Conservation (phyloP, 495 filamentous ascomycete genomes). For the Xylaria sp. region DNA sequence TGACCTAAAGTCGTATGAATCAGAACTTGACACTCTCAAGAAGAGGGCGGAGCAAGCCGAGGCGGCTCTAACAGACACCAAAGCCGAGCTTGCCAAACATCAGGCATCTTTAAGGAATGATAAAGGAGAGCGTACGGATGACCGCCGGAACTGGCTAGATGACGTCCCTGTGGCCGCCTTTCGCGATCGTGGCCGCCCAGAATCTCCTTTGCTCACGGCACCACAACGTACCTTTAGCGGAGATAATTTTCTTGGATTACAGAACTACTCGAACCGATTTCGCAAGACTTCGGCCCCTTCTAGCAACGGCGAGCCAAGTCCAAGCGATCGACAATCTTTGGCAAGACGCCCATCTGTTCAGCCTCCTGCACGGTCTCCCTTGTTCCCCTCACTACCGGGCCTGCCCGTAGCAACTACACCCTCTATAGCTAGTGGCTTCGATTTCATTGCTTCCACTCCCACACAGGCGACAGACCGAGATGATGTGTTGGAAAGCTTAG, state of each 20-base stretch:
- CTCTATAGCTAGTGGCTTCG: slow-evolving; percentile 36
- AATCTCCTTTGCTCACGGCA: slow-evolving; percentile 50
- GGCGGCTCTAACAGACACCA: slow-evolving; percentile 62
- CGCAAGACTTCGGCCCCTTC: slow-evolving; percentile 55
- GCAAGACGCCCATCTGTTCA: slow-evolving; percentile 49
- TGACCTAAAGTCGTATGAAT: slow-evolving; percentile 61
- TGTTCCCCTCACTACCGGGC: slow-evolving; percentile 29
- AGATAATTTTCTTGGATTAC: slow-evolving; percentile 51
- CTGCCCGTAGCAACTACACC: slow-evolving; percentile 31
- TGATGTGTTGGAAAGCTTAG: slow-evolving; percentile 66
- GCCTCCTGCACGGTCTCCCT: slow-evolving; percentile 45
- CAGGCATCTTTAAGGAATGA: slow-evolving; percentile 72
- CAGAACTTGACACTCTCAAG: slow-evolving; percentile 69
- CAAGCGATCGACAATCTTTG: slow-evolving; percentile 39
- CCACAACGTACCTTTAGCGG: slow-evolving; percentile 56
- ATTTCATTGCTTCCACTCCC: slow-evolving; percentile 41
- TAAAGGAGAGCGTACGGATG: slow-evolving; percentile 70
- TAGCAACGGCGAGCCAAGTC: slow-evolving; percentile 49
- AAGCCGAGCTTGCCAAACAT: slow-evolving; percentile 51
- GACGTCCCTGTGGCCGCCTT: slow-evolving; percentile 50
- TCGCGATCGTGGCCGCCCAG: slow-evolving; percentile 53
- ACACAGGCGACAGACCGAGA: slow-evolving; percentile 73
- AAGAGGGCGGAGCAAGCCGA: slow-evolving; percentile 70
- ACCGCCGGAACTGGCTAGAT: slow-evolving; percentile 77
- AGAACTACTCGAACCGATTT: slow-evolving; percentile 48